phyloP scores from a whole-genome alignment of 2,329 filamentous ascomycete genomes.

The Pestalotiopsis fici region DNA sequence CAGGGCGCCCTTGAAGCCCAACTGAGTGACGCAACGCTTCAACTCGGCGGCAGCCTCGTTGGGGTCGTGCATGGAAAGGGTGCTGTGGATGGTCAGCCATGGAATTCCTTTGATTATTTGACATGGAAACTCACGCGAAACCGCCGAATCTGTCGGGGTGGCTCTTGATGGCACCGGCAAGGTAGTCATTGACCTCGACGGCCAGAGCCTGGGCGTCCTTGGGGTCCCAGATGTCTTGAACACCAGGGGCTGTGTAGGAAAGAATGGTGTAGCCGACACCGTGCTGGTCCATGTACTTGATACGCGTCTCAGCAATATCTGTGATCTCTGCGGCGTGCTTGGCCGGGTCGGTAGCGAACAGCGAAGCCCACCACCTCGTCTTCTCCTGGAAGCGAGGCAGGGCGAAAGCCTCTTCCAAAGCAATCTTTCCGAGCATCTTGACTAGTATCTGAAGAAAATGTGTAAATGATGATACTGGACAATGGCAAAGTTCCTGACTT shows the following conservation, averaged over 20 bases:
- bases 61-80: constrained; percentile 55
- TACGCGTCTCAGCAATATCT: constrained; percentile 39
- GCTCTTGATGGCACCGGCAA: constrained; percentile 36
- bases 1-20: constrained; percentile 64
- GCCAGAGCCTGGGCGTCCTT: constrained; percentile 41
- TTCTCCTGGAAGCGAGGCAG: constrained; percentile 59
- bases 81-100: background rate
- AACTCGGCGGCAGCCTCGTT: constrained; percentile 51
- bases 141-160: constrained; percentile 44
- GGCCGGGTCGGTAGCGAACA: constrained; percentile 61
- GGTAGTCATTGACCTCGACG: constrained; percentile 43
- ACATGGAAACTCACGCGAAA: constrained; percentile 33
- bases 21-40: constrained; percentile 51
- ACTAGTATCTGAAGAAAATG: background rate
- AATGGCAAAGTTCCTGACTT: background rate
- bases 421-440: constrained; percentile 60
- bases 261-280: constrained; percentile 50
- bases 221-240: constrained; percentile 45
- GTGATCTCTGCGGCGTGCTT: constrained; percentile 58
- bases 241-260: constrained; percentile 49
- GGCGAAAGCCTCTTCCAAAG: constrained; percentile 63
- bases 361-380: constrained; percentile 60
- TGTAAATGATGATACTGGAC: background rate
- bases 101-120: too few species aligned
- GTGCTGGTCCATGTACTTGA: constrained; percentile 45